Base-by-base conservation (phyloP, 192 early-diverging fungal species). In the Gamsiella multidivaricata region DNA sequence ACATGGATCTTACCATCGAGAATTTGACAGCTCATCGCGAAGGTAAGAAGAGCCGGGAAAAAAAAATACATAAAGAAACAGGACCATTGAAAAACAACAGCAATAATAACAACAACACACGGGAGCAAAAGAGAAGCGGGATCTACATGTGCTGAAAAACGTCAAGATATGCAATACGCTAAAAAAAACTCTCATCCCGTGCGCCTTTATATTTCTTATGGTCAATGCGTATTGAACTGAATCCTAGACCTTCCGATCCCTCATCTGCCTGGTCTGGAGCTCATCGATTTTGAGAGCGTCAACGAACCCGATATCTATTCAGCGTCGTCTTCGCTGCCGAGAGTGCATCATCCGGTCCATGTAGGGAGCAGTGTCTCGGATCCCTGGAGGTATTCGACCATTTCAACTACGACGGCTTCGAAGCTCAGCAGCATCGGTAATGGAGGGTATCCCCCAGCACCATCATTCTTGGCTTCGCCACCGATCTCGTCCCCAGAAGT, bases 1-100 rank as follows among this genome's bases (percentile, higher is more conserved):
- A 94, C 81, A 91, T 94, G 89, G 83, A 89, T 37, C 76, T 90
- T n/a, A 86, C 92, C 7, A 81, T 92, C 39, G 88, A 89, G 31
- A 88, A 81, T 51, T 61, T 94, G n/a, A 79, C 85, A 50, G 81
- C 85, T 33, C 89, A 91, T 74, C 84, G 84, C 57, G 81, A 92
- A 61, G 87, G 87, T 88, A 84, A 36, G 15, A 52, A 14, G 3
- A 42, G 18, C 9, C 34, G 28, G 29, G 49, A 34, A 17, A 57
- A 46, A 46, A 47, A 49, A 50, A 49, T 36, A 67, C 26, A 49
- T 46, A 33, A 65, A 43, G 29, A 43, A 39, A 50, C 20, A 45
- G 11, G 28, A 9, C 4, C 12, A 23, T 58, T 5, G 20, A 17
- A 22, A 23, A 7, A 28, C 37, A 59, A 20, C 22, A 43, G 43